phyloP scores from a whole-genome alignment of 129 eudicot species.

The Kitagawia praeruptora region DNA sequence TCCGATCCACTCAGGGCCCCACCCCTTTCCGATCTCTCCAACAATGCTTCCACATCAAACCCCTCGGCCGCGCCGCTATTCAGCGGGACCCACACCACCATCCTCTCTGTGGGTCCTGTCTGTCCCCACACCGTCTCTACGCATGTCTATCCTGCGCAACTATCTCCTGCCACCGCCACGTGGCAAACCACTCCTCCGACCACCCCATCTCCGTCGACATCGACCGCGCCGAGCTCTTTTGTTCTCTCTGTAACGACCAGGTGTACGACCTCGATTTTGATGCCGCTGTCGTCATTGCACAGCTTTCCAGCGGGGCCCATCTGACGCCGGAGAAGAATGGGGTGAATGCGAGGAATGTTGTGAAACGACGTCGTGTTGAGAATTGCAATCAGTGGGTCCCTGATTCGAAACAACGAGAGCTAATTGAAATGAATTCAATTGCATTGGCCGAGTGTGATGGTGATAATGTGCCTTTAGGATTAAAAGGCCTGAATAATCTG shows the following conservation, averaged over 20 bases:
- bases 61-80: slow-evolving; percentile 59
- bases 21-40: slow-evolving; percentile 30
- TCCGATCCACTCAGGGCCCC: slow-evolving; percentile 33
- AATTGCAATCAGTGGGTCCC: slow-evolving; percentile 57
- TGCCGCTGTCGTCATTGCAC: slow-evolving; percentile 37
- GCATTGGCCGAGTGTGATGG: slow-evolving; percentile 11
- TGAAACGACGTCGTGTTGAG: slow-evolving; percentile 72
- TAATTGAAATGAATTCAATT: slow-evolving; percentile 34
- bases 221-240: slow-evolving; percentile 75
- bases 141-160: slow-evolving; percentile 53
- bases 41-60: slow-evolving; percentile 37
- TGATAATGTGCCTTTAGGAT: slow-evolving; percentile 42
- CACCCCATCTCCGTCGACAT: slow-evolving; percentile 64
- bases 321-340: neutral
- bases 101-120: slow-evolving; percentile 35
- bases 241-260: slow-evolving; percentile 63
- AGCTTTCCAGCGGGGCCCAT: slow-evolving; percentile 17
- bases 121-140: slow-evolving; percentile 35
- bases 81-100: slow-evolving; percentile 19
- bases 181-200: slow-evolving; percentile 37
- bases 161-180: slow-evolving; percentile 50
- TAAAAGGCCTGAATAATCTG: slow-evolving; percentile 74
- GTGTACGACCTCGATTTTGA: slow-evolving; percentile 76
- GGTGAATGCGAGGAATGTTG: too few relatives aligned
- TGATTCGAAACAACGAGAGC: slow-evolving; percentile 29